Evolutionary conservation across 345 rosid genomes (phyloP), one percentile per base, ranked within the genome.

Genomic region (Arabis alpina): DNA sequence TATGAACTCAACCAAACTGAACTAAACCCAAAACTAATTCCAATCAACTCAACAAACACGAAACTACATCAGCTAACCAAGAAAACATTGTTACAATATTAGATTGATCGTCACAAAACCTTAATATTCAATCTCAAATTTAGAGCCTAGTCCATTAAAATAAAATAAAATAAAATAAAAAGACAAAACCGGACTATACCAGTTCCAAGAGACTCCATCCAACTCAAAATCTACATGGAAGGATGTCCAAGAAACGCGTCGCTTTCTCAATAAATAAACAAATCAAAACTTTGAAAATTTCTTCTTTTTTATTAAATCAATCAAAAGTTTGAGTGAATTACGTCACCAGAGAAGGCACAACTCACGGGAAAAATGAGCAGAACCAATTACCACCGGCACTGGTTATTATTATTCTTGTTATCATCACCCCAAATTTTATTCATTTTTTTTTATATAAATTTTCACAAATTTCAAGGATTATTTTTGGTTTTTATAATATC

Each of bases 341-440:
- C 68, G 60, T 71, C 75, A 71, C 61, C 64, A 68, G 48, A 57
- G 52, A 41, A 61, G 64, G 55, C 73, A 69, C 64, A 48, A 14
- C 57, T 58, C 65, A 57, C 66, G 10, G 64, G 57, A 8, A 39
- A 58, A 36, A 24, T 39, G 41, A 59, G 68, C 72, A 44, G 58
- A 59, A 19, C 64, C 72, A 66, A 66, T 19, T 64, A 64, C 44
- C 76, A 50, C 73, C 63, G 71, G 54, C 64, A 59, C 60, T 45
- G 53, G 52, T 63, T 51, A 44, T 50, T 13, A 41, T 42, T 47
- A 53, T 34, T 13, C 66, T 54, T 40, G 3, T 60, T 48, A 15
- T 25, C 39, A 9, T 54, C 44, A 51, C 23, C 57, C 23, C 15
- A 32, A 36, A 28, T 0, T 19, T 16, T 5, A 8, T 0, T 58